A percentile compares a stretch with the other conserved stretches of the same genome.
Evolutionary conservation across 495 filamentous ascomycete species (phyloP).

Genomic region (Penicillium macrosclerotiorum): DNA sequence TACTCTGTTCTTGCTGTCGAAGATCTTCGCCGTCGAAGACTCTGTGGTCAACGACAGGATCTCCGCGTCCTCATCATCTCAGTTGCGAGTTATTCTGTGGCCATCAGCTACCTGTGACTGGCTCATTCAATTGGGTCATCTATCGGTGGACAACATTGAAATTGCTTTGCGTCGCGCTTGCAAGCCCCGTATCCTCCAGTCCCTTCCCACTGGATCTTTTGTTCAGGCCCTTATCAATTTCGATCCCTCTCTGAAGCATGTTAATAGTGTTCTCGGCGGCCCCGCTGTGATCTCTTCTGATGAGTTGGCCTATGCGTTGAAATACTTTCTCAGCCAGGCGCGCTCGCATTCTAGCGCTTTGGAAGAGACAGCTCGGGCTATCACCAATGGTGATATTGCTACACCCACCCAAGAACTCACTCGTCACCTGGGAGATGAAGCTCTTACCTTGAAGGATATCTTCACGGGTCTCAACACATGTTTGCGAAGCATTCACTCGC

Average conservation of each 20-base stretch:
- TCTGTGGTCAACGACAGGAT: constrained; percentile 13
- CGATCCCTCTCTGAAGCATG: constrained; percentile 58
- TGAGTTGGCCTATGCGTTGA: constrained; percentile 45
- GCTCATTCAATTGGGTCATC: constrained; percentile 59
- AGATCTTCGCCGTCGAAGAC: constrained; percentile 49
- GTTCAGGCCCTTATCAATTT: constrained; percentile 56
- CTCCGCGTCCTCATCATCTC: constrained; percentile 25
- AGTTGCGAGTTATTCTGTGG: constrained; percentile 50
- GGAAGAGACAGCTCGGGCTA: constrained; percentile 30
- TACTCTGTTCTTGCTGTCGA: constrained; percentile 50
- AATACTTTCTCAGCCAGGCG: constrained; percentile 38
- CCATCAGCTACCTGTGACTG: constrained; percentile 55
- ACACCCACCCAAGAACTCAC: constrained; percentile 22
- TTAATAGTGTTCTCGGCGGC: constrained; percentile 53
- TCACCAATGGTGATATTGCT: constrained; percentile 29
- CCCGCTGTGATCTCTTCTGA: constrained; percentile 38
- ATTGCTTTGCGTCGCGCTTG: constrained; percentile 52
- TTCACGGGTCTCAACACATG: constrained; percentile 41
- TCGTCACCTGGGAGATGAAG: constrained; percentile 26
- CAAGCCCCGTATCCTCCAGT: constrained; percentile 42
- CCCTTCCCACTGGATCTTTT: constrained; percentile 55
- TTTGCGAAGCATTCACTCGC: constrained; percentile 64
- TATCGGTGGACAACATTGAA: constrained; percentile 60
- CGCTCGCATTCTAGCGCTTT: constrained; percentile 30
- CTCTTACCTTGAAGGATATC: constrained; percentile 29